Evolutionary conservation across 345 rosid species (phyloP).

Genomic region (Gossypium stocksii): DNA sequence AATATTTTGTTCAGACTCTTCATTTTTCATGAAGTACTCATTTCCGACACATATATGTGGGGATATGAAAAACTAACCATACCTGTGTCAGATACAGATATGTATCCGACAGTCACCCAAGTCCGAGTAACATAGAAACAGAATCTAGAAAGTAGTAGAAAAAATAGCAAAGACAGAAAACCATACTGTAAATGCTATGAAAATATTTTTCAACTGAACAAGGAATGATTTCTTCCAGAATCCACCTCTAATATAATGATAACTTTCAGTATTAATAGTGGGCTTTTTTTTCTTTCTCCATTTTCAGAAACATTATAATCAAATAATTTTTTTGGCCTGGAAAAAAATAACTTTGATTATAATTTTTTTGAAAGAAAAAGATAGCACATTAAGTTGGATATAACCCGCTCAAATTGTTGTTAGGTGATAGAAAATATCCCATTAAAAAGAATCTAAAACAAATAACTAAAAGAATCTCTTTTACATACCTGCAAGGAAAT

Average conservation of each 20-base stretch:
- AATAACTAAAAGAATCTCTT: not conserved
- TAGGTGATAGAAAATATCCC: not conserved
- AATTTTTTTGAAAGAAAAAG: not conserved
- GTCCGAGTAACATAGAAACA: too few relatives aligned
- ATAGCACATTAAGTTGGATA: not conserved
- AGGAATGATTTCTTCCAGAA: not conserved
- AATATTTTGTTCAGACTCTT: too few relatives aligned
- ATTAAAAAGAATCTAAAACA: not conserved
- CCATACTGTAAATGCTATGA: not conserved
- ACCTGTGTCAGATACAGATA: too few relatives aligned
- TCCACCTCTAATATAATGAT: not conserved
- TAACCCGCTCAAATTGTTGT: not conserved
- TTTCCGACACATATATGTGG: too few relatives aligned
- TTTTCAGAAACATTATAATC: not conserved
- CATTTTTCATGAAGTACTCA: too few relatives aligned
- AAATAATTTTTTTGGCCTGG: not conserved
- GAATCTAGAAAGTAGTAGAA: not conserved
- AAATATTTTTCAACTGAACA: not conserved
- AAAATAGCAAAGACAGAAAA: not conserved
- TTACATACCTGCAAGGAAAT: constrained; percentile 83
- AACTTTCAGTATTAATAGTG: not conserved
- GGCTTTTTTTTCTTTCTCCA: not conserved
- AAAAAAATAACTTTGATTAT: not conserved
- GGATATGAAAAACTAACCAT: too few relatives aligned
- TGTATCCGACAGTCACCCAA: too few relatives aligned